phyloP scores from a whole-genome alignment of 345 rosid species.

The Laguncularia racemosa region DNA sequence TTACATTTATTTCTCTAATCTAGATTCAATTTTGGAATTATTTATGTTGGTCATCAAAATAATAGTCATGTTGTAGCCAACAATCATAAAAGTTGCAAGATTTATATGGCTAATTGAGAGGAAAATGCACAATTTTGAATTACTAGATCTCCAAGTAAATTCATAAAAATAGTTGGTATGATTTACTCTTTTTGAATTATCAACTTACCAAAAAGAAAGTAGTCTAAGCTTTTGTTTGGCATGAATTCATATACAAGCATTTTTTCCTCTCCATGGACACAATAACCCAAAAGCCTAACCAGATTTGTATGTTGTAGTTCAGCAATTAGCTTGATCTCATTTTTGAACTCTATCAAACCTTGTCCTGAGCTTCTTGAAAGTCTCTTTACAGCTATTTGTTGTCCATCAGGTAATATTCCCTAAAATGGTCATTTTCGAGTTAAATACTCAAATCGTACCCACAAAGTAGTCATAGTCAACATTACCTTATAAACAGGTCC shows the following conservation, averaged over 20 bases:
- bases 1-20: no score
- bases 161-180: no score
- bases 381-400: slow-evolving; percentile 27
- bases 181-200: no score
- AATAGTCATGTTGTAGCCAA: no score
- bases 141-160: no score
- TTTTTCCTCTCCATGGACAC: slow-evolving; percentile 23
- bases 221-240: slow-evolving; percentile 32
- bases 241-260: slow-evolving; percentile 28
- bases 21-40: no score
- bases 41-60: no score
- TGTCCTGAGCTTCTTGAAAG: slow-evolving; percentile 26
- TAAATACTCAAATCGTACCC: background rate
- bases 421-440: background rate
- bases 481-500: slow-evolving; percentile 24
- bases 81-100: no score
- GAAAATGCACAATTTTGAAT: no score
- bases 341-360: slow-evolving; percentile 24
- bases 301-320: slow-evolving; percentile 34
- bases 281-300: slow-evolving; percentile 28
- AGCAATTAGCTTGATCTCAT: slow-evolving; percentile 17
- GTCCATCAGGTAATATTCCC: slow-evolving; percentile 24
- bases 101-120: no score
- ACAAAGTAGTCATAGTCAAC: background rate
- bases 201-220: slow-evolving; percentile 19